Percentiles rank a stretch among this genome's conserved stretches.
These are phyloP conservation scores for Heliamphora pulchella DNA, from an alignment of 179 eudicot genomes.

Conservation along the genomic window DNA sequence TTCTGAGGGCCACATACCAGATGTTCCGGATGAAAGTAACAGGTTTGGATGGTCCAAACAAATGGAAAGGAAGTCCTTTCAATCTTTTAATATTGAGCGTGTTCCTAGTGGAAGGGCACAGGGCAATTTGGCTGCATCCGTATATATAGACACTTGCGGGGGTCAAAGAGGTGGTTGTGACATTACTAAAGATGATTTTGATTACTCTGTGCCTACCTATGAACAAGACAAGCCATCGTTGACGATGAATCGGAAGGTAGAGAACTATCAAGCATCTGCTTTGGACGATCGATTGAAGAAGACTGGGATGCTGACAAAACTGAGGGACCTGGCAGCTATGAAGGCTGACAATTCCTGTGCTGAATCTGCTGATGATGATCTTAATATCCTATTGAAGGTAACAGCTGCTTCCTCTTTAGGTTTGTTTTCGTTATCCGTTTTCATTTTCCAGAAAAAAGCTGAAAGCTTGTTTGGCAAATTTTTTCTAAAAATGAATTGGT, in stretches of 20 bases:
- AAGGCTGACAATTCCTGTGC: conserved; percentile 30
- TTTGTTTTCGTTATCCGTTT: neutral
- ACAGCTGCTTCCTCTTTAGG: neutral
- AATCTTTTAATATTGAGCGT: conserved; percentile 41
- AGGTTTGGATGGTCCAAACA: conserved; percentile 62
- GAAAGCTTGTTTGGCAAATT: conserved; percentile 15
- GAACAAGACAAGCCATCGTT: conserved; percentile 50
- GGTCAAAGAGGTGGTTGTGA: conserved; percentile 32
- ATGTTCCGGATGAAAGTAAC: conserved; percentile 33
- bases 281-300: conserved; percentile 39
- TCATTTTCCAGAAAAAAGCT: conserved; percentile 11
- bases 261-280: conserved; percentile 27
- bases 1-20: conserved; percentile 31
- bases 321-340: conserved; percentile 12
- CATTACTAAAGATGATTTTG: conserved; percentile 34
- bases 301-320: conserved; percentile 46
- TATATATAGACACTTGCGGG: conserved; percentile 25
- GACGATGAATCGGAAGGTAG: conserved; percentile 41
- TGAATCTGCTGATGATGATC: conserved; percentile 48
- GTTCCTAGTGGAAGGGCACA: conserved; percentile 43
- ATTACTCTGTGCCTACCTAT: conserved; percentile 33
- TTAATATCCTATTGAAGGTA: conserved; percentile 67
- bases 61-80: conserved; percentile 36
- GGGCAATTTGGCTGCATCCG: conserved; percentile 20
- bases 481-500: too few species aligned